These are phyloP conservation scores for Fusarium pilosicola DNA, from an alignment of 2,329 filamentous ascomycete genomes.

Conservation along the genomic window DNA sequence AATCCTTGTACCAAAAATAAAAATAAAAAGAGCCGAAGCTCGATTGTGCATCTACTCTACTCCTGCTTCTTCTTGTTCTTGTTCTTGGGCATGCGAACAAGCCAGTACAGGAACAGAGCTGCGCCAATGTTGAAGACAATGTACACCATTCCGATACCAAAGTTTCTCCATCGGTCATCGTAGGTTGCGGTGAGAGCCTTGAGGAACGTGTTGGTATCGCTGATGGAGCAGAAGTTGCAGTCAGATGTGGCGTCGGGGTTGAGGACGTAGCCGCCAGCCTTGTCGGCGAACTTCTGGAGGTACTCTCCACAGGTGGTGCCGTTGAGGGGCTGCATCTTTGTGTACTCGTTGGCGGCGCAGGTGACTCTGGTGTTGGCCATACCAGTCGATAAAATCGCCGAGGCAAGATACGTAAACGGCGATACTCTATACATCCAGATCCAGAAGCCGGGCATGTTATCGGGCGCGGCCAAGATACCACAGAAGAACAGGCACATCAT, in stretches of 20 bases:
- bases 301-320: conserved; percentile 66
- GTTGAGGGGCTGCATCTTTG: conserved; percentile 68
- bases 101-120: conserved; percentile 63
- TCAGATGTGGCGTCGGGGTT: conserved; percentile 61
- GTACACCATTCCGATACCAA: conserved; percentile 65
- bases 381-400: conserved; percentile 42
- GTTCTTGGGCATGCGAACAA: conserved; percentile 54
- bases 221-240: conserved; percentile 59
- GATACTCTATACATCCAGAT: conserved; percentile 77
- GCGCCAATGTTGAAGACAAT: conserved; percentile 62
- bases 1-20: background rate
- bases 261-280: conserved; percentile 59
- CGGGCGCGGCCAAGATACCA: conserved; percentile 68
- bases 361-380: conserved; percentile 42
- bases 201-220: conserved; percentile 54
- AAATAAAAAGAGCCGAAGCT: background rate
- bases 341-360: conserved; percentile 73
- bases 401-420: conserved; percentile 57
- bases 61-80: conserved; percentile 39
- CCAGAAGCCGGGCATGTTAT: conserved; percentile 74
- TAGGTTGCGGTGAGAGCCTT: conserved; percentile 56
- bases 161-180: conserved; percentile 66
- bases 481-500: conserved; percentile 74
- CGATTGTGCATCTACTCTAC: background rate
- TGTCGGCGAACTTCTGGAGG: conserved; percentile 56